phyloP scores from a whole-genome alignment of 176 grass and related monocot genomes.

The Paspalum vaginatum region DNA sequence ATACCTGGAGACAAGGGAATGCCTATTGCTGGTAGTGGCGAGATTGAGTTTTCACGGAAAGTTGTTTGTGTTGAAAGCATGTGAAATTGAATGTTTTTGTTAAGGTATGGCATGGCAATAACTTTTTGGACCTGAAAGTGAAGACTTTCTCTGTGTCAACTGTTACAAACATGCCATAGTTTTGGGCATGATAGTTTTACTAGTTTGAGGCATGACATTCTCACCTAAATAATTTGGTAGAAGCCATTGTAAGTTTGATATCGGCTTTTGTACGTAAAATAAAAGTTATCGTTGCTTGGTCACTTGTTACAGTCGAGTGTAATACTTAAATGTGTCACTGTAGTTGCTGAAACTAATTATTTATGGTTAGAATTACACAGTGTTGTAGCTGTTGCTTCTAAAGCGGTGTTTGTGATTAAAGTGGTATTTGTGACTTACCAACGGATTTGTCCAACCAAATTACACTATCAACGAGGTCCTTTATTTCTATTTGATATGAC shows the following conservation, averaged over 20 bases:
- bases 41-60: not conserved
- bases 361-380: not conserved
- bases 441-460: too few species aligned
- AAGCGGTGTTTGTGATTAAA: too few species aligned
- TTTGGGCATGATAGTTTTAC: too few species aligned
- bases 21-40: not conserved
- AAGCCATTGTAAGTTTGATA: not conserved
- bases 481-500: too few species aligned
- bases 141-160: not conserved
- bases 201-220: too few species aligned
- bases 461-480: too few species aligned
- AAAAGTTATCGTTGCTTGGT: not conserved
- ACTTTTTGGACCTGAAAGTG: not conserved
- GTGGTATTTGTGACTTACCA: too few species aligned
- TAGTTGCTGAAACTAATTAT: not conserved
- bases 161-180: too few species aligned
- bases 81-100: not conserved
- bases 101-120: not conserved
- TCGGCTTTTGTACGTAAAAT: not conserved
- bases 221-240: not conserved
- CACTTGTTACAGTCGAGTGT: not conserved
- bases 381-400: too few species aligned
- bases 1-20: slow-evolving; percentile 6
- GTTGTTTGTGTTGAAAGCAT: not conserved
- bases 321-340: not conserved